A percentile compares a stretch with the other conserved stretches of the same genome.
phyloP scores from a whole-genome alignment of 345 rosid genomes.

The Nasturtium officinale region DNA sequence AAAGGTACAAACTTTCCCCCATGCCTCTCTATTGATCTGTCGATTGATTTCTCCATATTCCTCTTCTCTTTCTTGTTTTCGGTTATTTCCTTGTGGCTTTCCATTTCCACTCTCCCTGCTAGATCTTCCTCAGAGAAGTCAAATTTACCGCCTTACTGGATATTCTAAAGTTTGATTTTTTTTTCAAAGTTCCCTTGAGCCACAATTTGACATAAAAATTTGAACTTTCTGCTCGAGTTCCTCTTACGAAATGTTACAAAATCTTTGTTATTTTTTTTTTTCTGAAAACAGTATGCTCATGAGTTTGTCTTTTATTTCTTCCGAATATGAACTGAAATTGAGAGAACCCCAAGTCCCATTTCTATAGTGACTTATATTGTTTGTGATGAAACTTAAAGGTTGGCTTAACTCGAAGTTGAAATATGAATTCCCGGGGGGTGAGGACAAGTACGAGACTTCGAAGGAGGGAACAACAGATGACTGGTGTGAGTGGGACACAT shows the following conservation, averaged over 20 bases:
- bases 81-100: not conserved
- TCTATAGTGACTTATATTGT: not conserved
- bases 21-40: constrained; percentile 20
- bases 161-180: not conserved
- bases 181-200: not conserved
- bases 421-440: constrained; percentile 23
- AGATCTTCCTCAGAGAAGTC: not conserved
- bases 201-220: not conserved
- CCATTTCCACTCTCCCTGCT: not conserved
- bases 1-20: constrained; percentile 30
- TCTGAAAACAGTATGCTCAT: not conserved
- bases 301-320: not conserved
- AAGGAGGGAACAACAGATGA: constrained; percentile 19
- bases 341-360: not conserved
- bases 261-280: not conserved
- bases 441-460: constrained; percentile 8
- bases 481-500: constrained; percentile 1
- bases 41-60: not conserved
- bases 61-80: not conserved
- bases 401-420: not conserved
- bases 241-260: not conserved
- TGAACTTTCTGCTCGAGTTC: not conserved
- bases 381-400: not conserved
- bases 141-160: constrained; percentile 12
- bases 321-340: not conserved